Evolutionary conservation across 139 green algal species (phyloP).

Genomic region (Microglena sp.): DNA sequence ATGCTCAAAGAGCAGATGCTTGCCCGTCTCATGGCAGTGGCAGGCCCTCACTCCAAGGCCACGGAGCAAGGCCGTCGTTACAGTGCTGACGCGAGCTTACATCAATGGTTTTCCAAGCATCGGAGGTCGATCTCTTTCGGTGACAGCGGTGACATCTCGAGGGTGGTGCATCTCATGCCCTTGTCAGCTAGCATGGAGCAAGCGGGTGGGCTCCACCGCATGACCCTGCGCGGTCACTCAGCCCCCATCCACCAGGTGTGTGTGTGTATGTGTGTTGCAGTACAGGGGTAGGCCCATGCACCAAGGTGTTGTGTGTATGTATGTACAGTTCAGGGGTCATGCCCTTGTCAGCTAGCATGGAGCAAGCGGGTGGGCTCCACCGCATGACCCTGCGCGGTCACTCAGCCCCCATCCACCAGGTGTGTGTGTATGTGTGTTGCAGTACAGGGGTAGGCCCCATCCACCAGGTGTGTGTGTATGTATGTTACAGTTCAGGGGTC

Average conservation of each 20-base stretch:
- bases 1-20: constrained; percentile 71
- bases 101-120: neutral
- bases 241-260: constrained; percentile 15
- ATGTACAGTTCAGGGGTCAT: too few species aligned
- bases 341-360: constrained; percentile 47
- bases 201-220: constrained; percentile 66
- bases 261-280: too few species aligned
- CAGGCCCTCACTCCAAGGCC: neutral
- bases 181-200: constrained; percentile 60
- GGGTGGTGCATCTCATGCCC: constrained; percentile 47
- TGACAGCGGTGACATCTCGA: neutral
- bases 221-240: constrained; percentile 66
- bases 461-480: too few species aligned
- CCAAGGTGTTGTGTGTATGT: too few species aligned
- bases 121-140: neutral
- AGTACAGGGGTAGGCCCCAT: too few species aligned
- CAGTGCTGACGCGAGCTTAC: neutral
- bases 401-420: constrained; percentile 20
- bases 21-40: constrained; percentile 50
- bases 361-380: constrained; percentile 70
- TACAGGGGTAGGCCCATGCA: too few species aligned
- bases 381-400: constrained; percentile 71
- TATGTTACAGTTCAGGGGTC: too few species aligned
- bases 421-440: too few species aligned
- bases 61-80: neutral